A percentile compares a stretch with the other conserved stretches of the same genome.
Evolutionary conservation across 352 stramenopile species (phyloP).

Genomic region (Albugo laibachii): DNA sequence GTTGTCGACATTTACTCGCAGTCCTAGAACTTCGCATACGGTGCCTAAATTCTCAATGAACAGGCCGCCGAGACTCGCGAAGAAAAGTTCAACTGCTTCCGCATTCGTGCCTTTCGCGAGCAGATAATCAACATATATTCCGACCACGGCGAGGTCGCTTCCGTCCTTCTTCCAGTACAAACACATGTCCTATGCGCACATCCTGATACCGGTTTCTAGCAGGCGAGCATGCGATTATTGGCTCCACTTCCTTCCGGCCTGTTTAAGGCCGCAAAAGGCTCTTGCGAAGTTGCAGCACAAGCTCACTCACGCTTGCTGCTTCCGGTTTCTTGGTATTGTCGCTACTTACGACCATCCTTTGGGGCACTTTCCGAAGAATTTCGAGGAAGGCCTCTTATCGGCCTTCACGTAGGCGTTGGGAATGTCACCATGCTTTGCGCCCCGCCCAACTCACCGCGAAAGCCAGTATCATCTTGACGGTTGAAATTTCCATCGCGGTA

Average conservation of each 20-base stretch:
- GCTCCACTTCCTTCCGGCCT: constrained; percentile 3
- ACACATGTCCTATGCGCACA: not conserved
- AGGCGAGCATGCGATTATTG: constrained; percentile 1
- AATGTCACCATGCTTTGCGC: constrained; percentile 1
- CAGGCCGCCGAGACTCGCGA: not conserved
- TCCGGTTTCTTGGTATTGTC: no score
- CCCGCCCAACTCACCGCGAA: not conserved
- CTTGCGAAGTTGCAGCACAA: not conserved
- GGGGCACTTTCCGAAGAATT: no score
- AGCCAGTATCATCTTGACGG: constrained; percentile 1
- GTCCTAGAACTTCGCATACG: not conserved
- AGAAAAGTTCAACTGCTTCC: not conserved
- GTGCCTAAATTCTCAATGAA: not conserved
- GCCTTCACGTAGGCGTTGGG: not conserved
- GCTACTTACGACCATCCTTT: no score
- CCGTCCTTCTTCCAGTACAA: not conserved
- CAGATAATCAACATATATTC: not conserved
- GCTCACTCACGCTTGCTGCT: no score
- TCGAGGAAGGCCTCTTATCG: no score
- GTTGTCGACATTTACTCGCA: constrained; percentile 4
- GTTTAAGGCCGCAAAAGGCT: constrained; percentile 5
- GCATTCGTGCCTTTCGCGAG: not conserved
- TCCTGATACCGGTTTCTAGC: not conserved
- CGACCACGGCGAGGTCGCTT: not conserved
- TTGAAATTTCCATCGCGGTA: not conserved